Conservation (phyloP, 768 basidiomycete genomes). For the Russula compacta region DNA sequence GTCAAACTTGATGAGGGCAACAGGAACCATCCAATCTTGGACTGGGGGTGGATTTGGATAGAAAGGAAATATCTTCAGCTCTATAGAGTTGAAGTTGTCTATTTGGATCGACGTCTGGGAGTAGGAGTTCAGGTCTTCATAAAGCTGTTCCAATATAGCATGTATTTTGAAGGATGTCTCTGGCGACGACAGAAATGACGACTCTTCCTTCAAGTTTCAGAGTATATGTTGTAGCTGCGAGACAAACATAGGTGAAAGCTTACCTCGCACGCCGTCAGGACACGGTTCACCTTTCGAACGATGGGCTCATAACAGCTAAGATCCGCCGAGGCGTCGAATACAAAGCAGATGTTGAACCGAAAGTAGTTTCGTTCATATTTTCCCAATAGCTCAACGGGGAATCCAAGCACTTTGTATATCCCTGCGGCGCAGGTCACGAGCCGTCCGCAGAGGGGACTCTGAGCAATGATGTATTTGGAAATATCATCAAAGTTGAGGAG, state of each 20-base stretch:
- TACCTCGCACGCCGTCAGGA: conserved; percentile 85
- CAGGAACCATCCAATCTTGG: conserved; percentile 91
- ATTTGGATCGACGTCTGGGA: conserved; percentile 91
- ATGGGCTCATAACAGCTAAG: conserved; percentile 94
- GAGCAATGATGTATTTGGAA: conserved; percentile 91
- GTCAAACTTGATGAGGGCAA: conserved; percentile 76
- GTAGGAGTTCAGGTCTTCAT: conserved; percentile 95
- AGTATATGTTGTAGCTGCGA: background rate
- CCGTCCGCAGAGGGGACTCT: conserved; percentile 73
- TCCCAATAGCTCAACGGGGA: conserved; percentile 69
- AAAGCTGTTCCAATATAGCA: conserved; percentile 89
- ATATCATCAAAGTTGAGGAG: conserved; percentile 89
- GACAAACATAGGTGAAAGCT: conserved; percentile 20
- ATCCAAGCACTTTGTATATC: conserved; percentile 82
- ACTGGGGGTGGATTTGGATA: conserved; percentile 89
- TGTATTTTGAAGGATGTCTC: conserved; percentile 58
- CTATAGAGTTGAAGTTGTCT: conserved; percentile 88
- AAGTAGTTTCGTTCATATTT: conserved; percentile 83
- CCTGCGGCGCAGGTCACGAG: conserved; percentile 81
- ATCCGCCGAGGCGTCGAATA: conserved; percentile 86
- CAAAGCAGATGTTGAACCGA: conserved; percentile 92
- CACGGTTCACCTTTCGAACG: conserved; percentile 88
- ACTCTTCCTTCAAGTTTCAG: conserved; percentile 58
- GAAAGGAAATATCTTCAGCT: conserved; percentile 93
- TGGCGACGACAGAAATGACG: conserved; percentile 72